A percentile compares a stretch with the other conserved stretches of the same genome.
phyloP scores from a whole-genome alignment of 306 rosid species.

The Rubus idaeus region DNA sequence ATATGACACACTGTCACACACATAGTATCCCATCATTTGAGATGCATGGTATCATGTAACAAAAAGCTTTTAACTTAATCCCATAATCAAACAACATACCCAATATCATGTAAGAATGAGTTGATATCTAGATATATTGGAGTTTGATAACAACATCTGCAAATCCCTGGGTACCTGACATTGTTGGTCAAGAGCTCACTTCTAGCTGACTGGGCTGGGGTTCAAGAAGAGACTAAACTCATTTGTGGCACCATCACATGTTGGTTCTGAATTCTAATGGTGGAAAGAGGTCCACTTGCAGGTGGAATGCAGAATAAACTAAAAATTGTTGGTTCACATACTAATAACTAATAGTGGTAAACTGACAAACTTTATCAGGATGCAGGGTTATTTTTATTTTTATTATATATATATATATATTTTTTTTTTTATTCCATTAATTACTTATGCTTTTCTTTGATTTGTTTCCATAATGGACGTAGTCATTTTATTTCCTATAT shows the following conservation, averaged over 20 bases:
- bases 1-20: neutral
- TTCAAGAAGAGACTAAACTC: neutral
- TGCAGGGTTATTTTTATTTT: neutral
- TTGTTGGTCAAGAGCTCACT: neutral
- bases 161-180: neutral
- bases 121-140: neutral
- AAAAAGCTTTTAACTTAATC: neutral
- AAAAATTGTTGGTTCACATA: neutral
- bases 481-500: neutral
- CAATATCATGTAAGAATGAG: neutral
- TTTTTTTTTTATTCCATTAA: neutral
- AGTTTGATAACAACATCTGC: neutral
- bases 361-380: neutral
- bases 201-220: neutral
- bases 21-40: neutral
- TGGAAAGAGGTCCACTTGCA: neutral
- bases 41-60: neutral
- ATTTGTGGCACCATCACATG: neutral
- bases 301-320: neutral
- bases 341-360: neutral
- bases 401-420: neutral
- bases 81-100: neutral
- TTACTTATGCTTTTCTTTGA: neutral
- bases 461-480: slow-evolving; percentile 1
- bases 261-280: neutral